phyloP scores from a whole-genome alignment of 352 stramenopile genomes.

The Pythium myriotylum region DNA sequence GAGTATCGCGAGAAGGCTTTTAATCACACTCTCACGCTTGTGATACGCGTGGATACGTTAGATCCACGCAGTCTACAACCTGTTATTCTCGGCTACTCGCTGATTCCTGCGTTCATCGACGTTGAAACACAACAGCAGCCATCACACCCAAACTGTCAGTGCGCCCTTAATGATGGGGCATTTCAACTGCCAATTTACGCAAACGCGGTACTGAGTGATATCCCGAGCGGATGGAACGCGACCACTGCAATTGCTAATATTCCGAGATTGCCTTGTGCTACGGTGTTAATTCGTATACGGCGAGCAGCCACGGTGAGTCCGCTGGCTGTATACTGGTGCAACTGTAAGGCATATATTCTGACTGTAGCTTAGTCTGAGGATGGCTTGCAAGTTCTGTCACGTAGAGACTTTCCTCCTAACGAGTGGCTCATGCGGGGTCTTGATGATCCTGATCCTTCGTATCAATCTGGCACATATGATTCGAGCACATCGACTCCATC shows the following conservation, averaged over 20 bases:
- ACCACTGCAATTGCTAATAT: conserved; percentile 36
- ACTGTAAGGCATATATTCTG: conserved; percentile 16
- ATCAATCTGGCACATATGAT: conserved; percentile 55
- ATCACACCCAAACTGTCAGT: conserved; percentile 52
- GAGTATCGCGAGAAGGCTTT: conserved; percentile 80
- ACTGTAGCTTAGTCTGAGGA: conserved; percentile 45
- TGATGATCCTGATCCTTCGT: conserved; percentile 44
- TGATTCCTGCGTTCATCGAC: conserved; percentile 77
- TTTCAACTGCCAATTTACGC: conserved; percentile 83
- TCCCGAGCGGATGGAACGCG: conserved; percentile 36
- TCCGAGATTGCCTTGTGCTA: conserved; percentile 75
- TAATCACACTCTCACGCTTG: conserved; percentile 80
- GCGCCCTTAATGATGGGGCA: conserved; percentile 61
- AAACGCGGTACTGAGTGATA: conserved; percentile 40
- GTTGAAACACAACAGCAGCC: conserved; percentile 56
- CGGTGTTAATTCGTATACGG: conserved; percentile 70
- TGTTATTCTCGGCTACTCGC: conserved; percentile 75
- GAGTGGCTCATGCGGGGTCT: conserved; percentile 66
- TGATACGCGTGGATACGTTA: conserved; percentile 86
- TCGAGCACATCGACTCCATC: conserved; percentile 46
- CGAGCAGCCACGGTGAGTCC: conserved; percentile 46
- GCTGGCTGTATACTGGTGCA: neutral
- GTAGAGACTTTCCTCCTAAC: conserved; percentile 39
- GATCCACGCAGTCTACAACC: conserved; percentile 51
- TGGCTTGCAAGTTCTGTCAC: conserved; percentile 57